Percentiles rank a stretch among this genome's conserved stretches.
Conservation (phyloP, 345 rosid species). For the Populus tremula region DNA sequence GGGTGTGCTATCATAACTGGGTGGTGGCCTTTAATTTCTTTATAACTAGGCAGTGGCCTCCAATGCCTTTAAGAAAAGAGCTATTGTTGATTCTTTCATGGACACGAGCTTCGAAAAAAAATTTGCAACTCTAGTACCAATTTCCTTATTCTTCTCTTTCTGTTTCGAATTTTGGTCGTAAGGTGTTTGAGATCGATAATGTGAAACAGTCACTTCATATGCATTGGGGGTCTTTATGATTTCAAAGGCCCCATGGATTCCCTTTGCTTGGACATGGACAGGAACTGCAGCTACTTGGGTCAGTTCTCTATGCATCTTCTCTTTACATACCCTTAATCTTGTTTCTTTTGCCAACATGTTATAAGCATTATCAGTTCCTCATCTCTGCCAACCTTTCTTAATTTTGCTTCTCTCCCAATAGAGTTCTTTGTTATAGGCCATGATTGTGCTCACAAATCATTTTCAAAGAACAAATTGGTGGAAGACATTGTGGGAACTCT, state of each 20-base stretch:
- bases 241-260: conserved; percentile 91
- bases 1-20: neutral
- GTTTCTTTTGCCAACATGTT: neutral
- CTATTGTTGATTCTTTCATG: neutral
- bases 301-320: conserved; percentile 15
- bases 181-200: conserved; percentile 90
- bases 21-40: neutral
- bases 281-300: conserved; percentile 96
- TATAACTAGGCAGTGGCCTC: neutral
- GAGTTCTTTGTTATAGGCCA: conserved; percentile 99
- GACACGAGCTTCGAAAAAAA: neutral
- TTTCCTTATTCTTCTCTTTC: neutral
- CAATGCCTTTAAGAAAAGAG: neutral
- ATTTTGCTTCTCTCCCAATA: conserved; percentile 20
- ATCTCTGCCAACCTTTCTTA: conserved; percentile 19
- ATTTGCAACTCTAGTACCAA: neutral
- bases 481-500: conserved; percentile 95
- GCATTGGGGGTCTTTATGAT: conserved; percentile 82
- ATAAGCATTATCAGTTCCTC: neutral
- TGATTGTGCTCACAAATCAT: conserved; percentile 95
- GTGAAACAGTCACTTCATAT: conserved; percentile 75
- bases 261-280: conserved; percentile 97
- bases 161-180: conserved; percentile 12
- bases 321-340: neutral
- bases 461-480: conserved; percentile 78